Conservation (phyloP, 2,329 filamentous ascomycete species). For the Pseudohalonectria lignicola region DNA sequence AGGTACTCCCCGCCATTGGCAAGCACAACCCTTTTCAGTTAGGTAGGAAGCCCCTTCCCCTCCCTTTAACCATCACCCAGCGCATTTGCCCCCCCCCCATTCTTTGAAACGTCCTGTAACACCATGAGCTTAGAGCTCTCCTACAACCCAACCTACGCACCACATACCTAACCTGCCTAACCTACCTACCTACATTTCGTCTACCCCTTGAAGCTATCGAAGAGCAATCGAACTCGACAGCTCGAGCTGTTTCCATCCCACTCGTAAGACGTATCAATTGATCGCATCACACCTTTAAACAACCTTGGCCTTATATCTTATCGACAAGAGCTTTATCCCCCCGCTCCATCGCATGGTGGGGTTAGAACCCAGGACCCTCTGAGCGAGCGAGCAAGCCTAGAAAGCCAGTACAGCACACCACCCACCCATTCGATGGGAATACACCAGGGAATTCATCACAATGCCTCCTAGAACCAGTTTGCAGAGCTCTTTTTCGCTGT, state of each 20-base stretch:
- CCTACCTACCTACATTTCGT: neutral
- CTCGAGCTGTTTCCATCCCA: slow-evolving; percentile 13
- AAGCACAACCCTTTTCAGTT: too few relatives aligned
- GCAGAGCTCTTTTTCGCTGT: slow-evolving; percentile 84
- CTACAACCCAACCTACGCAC: slow-evolving; percentile 12
- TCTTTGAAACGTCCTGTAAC: slow-evolving; percentile 34
- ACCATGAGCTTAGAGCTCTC: slow-evolving; percentile 28
- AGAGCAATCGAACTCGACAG: slow-evolving; percentile 11
- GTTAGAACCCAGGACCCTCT: too few relatives aligned
- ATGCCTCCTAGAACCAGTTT: slow-evolving; percentile 87
- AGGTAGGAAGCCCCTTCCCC: too few relatives aligned
- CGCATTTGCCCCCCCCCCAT: slow-evolving; percentile 11
- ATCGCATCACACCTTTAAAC: slow-evolving; percentile 7
- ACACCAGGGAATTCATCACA: too few relatives aligned
- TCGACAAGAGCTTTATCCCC: slow-evolving; percentile 8
- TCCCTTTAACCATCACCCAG: too few relatives aligned
- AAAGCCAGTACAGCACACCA: too few relatives aligned
- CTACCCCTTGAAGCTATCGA: slow-evolving; percentile 2
- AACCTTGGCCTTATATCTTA: slow-evolving; percentile 11
- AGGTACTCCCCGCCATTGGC: too few relatives aligned
- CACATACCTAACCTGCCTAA: slow-evolving; percentile 3
- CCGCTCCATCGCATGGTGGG: slow-evolving; percentile 38
- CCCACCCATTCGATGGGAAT: too few relatives aligned
- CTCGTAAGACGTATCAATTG: slow-evolving; percentile 19
- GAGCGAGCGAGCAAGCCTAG: too few relatives aligned